Evolutionary conservation across 805 yeast genomes (phyloP).

Genomic region (Pichia eremophila): DNA sequence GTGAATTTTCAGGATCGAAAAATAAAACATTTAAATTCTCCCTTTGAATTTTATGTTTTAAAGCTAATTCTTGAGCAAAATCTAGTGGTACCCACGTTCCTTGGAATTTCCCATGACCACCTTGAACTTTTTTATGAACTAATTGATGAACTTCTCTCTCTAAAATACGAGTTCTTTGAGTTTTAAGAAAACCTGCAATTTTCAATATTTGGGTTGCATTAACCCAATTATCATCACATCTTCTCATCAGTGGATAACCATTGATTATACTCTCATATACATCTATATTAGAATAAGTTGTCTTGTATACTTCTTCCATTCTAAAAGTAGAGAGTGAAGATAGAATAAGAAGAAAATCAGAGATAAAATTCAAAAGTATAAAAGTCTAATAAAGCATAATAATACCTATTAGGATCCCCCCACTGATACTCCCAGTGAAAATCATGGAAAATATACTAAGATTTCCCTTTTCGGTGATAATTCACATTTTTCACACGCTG

Average conservation of each 20-base stretch:
- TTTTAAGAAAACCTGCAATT: constrained; percentile 69
- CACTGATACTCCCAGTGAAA: no score
- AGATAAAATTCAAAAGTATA: no score
- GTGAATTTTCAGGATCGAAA: constrained; percentile 41
- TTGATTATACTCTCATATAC: constrained; percentile 56
- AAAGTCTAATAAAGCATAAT: no score
- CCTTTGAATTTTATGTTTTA: constrained; percentile 40
- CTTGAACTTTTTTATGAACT: constrained; percentile 70
- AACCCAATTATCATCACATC: constrained; percentile 89
- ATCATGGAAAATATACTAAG: not conserved
- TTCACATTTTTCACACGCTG: no score
- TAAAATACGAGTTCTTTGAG: constrained; percentile 65
- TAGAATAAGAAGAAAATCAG: no score
- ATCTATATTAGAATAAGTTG: constrained; percentile 42
- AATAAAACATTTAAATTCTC: constrained; percentile 45
- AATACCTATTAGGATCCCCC: no score
- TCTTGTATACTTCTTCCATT: constrained; percentile 25
- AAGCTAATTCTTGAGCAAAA: constrained; percentile 51
- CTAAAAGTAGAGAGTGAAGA: no score
- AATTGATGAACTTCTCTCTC: constrained; percentile 64
- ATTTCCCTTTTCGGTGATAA: not conserved
- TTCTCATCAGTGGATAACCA: constrained; percentile 78
- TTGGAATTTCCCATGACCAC: constrained; percentile 78
- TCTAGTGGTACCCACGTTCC: constrained; percentile 79
- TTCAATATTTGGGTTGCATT: constrained; percentile 77